These are phyloP conservation scores for Coemansia linderi DNA, from an alignment of 371 early-diverging fungal species.

Conservation along the genomic window DNA sequence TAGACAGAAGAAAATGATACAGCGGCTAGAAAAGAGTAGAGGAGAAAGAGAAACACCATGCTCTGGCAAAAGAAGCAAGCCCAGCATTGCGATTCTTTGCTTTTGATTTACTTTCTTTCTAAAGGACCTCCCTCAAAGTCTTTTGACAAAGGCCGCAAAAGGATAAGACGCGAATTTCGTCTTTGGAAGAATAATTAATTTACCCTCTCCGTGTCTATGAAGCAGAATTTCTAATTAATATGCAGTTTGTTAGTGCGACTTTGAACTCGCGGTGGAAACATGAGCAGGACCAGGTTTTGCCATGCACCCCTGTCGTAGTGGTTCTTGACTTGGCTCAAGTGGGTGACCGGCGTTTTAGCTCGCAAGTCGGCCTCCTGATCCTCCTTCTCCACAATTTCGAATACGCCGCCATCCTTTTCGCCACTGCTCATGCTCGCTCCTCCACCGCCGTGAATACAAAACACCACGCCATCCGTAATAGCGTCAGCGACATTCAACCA, in stretches of 20 bases:
- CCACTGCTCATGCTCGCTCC: background rate
- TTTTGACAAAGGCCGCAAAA: no score
- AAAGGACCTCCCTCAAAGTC: no score
- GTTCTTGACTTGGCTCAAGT: conserved; percentile 65
- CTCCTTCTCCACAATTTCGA: conserved; percentile 39
- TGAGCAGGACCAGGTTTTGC: conserved; percentile 54
- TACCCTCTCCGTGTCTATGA: background rate
- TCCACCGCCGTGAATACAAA: conserved; percentile 13
- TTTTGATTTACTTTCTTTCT: no score
- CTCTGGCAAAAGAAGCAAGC: no score
- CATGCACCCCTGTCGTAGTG: conserved; percentile 65
- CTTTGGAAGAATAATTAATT: no score
- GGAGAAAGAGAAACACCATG: background rate
- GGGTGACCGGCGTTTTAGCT: conserved; percentile 47
- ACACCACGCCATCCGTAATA: conserved; percentile 63
- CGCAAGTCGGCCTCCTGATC: conserved; percentile 27
- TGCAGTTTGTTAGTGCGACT: background rate
- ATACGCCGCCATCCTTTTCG: conserved; percentile 20
- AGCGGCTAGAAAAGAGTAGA: background rate
- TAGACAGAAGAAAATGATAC: background rate
- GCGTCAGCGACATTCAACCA: conserved; percentile 73
- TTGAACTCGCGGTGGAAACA: conserved; percentile 17
- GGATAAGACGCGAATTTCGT: no score
- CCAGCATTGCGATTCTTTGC: no score
- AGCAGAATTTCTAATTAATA: background rate